phyloP scores from a whole-genome alignment of 305 asterid genomes.

The Fraxinus latifolia region DNA sequence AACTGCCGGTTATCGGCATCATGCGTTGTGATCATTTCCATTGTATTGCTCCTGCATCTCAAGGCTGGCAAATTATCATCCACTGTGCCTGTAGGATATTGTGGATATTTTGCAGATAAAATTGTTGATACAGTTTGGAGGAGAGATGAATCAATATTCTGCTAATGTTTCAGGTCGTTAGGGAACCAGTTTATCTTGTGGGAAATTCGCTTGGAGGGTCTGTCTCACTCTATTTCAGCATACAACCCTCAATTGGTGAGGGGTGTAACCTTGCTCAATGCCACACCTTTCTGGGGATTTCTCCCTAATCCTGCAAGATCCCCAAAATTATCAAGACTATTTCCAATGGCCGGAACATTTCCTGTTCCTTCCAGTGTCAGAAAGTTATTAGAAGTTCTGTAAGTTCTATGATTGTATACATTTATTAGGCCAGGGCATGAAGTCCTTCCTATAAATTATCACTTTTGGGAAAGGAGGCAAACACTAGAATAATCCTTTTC shows the following conservation, averaged over 20 bases:
- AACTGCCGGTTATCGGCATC: not conserved
- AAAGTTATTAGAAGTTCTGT: constrained; percentile 58
- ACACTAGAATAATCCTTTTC: not conserved
- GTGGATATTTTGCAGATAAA: not conserved
- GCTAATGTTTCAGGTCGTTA: constrained; percentile 49
- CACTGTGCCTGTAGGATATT: not conserved
- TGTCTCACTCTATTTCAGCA: constrained; percentile 73
- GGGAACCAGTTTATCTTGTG: constrained; percentile 76
- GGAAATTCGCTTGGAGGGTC: constrained; percentile 88
- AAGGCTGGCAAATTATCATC: not conserved
- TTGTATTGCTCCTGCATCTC: not conserved
- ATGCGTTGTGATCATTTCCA: not conserved
- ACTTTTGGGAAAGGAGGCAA: not conserved
- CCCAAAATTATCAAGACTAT: constrained; percentile 61
- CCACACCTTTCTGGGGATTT: constrained; percentile 92
- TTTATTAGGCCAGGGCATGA: not conserved
- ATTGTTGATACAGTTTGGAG: not conserved
- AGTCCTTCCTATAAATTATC: not conserved
- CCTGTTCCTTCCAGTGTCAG: constrained; percentile 71
- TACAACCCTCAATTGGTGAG: constrained; percentile 67
- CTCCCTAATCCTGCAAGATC: constrained; percentile 77
- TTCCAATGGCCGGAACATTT: constrained; percentile 87
- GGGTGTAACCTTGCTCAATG: constrained; percentile 79
- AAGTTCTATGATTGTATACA: constrained; percentile 32
- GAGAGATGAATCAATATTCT: constrained; percentile 7